Percentiles rank a stretch among this genome's conserved stretches.
These are phyloP conservation scores for Lachnellula arida DNA, from an alignment of 2,329 filamentous ascomycete genomes.

Conservation along the genomic window DNA sequence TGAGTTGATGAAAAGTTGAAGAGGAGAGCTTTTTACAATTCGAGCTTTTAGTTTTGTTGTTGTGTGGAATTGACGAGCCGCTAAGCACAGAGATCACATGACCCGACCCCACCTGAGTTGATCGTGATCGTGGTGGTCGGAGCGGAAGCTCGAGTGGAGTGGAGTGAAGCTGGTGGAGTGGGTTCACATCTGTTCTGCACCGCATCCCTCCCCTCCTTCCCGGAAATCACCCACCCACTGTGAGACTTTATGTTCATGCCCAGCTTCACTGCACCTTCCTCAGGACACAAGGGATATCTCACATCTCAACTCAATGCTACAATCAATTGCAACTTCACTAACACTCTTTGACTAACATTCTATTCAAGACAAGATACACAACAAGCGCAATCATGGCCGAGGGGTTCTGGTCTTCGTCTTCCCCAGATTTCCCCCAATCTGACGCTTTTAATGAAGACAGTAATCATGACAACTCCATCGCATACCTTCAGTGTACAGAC, in stretches of 20 bases:
- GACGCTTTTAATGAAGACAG: background rate
- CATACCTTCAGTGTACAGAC: background rate
- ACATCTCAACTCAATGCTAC: background rate
- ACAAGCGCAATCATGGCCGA: background rate
- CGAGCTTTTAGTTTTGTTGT: background rate
- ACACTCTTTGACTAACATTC: background rate
- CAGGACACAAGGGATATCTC: background rate
- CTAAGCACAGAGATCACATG: background rate
- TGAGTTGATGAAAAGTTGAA: constrained; percentile 6
- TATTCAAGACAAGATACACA: background rate
- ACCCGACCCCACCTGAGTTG: too few relatives aligned
- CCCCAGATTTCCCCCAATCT: background rate
- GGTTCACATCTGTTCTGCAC: too few relatives aligned
- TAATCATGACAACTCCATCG: background rate
- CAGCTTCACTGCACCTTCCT: background rate
- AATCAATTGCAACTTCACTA: background rate
- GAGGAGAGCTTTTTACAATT: background rate
- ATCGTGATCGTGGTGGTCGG: background rate
- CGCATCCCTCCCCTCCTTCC: background rate
- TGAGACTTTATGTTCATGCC: background rate
- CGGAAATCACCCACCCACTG: background rate
- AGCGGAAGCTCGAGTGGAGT: background rate
- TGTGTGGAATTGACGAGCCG: background rate
- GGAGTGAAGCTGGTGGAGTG: too few relatives aligned
- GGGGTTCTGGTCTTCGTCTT: background rate